A percentile compares a stretch with the other conserved stretches of the same genome.
Conservation (phyloP, 1,139 yeast species). For the Hansenula sp. region DNA sequence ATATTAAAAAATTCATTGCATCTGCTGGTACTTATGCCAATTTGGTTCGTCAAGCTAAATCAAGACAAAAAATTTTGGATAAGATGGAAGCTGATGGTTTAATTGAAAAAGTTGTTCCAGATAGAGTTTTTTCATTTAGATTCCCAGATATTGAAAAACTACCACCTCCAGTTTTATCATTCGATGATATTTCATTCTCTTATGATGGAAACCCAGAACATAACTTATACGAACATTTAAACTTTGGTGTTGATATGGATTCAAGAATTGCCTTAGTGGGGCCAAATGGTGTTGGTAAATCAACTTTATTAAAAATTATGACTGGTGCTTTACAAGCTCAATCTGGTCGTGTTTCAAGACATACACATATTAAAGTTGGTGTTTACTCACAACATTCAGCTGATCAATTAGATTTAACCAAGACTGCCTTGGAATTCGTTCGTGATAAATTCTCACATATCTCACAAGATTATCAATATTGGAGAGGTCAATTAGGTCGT, state of each 20-base stretch:
- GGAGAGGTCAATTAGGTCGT: slow-evolving; percentile 98
- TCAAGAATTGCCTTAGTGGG: slow-evolving; percentile 98
- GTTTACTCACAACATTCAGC: slow-evolving; percentile 99
- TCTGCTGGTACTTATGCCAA: slow-evolving; percentile 99
- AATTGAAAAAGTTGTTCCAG: slow-evolving; percentile 88
- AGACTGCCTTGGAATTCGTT: slow-evolving; percentile 92
- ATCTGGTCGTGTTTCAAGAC: slow-evolving; percentile 92
- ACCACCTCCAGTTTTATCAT: slow-evolving; percentile 98
- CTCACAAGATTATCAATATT: slow-evolving; percentile 97
- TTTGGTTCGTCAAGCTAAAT: slow-evolving; percentile 97
- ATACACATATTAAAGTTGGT: slow-evolving; percentile 96
- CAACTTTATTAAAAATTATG: slow-evolving; percentile 92
- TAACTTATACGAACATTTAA: slow-evolving; percentile 83
- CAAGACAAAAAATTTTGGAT: slow-evolving; percentile 98
- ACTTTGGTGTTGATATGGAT: slow-evolving; percentile 99
- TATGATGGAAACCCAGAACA: slow-evolving; percentile 86
- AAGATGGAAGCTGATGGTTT: slow-evolving; percentile 99
- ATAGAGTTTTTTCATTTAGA: slow-evolving; percentile 87
- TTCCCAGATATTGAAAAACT: slow-evolving; percentile 96
- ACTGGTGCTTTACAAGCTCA: slow-evolving; percentile 91
- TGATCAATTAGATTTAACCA: slow-evolving; percentile 93
- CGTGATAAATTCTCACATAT: slow-evolving; percentile 86
- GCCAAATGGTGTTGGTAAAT: slow-evolving; percentile 99
- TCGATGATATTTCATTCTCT: slow-evolving; percentile 90
- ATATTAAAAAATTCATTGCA: slow-evolving; percentile 97